Evolutionary conservation across 202 grass and related monocot genomes (phyloP), one percentile per base, ranked within the genome.

Genomic region (Zoysia matrella): DNA sequence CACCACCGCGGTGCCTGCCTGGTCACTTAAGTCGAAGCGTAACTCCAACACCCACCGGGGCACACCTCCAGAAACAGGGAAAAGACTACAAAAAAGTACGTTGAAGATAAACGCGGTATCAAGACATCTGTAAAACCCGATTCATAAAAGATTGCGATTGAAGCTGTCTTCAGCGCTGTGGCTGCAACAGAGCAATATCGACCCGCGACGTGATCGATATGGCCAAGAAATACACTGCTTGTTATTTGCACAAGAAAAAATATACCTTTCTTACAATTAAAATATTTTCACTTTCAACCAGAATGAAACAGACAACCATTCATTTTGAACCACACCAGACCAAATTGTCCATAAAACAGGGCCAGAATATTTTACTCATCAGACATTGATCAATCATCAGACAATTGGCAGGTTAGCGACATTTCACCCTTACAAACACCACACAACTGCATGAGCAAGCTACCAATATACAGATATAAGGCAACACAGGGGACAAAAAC

Each of bases 381-480:
- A 86, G 2, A 15, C 73, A 73, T 55, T 14, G 36, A 48, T 69
- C 52, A 69, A 61, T 61, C 78, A 69, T 79, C 57, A 14, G 57
- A 85, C 44, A 50, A 80, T 49, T 22, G 7, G 64, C 12, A 75
- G 30, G 81, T 88, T 66, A 89, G 87, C 15, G 7, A 67, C 41
- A 58, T 67, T 40, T 81, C 43, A 75, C 43, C 71, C 77, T 76
- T 65, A 48, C 5, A 10, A 84, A 67, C 39, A 56, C 78, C 76
- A 85, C 58, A 76, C 66, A 81, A 65, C 71, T 77, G 72, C 57
- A 72, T 40, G 15, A 74, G 6, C 73, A 62, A 79, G 61, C 55
- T 75, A 90, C 68, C 42, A 45, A 82, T 83, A 71, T 75, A 87
- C 79, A 87, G 62, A 74, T 83, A 72, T 73, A 50, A 15, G 73